Evolutionary conservation across 768 basidiomycete genomes (phyloP), one percentile per base, ranked within the genome.

Genomic region (Trametes elegans): DNA sequence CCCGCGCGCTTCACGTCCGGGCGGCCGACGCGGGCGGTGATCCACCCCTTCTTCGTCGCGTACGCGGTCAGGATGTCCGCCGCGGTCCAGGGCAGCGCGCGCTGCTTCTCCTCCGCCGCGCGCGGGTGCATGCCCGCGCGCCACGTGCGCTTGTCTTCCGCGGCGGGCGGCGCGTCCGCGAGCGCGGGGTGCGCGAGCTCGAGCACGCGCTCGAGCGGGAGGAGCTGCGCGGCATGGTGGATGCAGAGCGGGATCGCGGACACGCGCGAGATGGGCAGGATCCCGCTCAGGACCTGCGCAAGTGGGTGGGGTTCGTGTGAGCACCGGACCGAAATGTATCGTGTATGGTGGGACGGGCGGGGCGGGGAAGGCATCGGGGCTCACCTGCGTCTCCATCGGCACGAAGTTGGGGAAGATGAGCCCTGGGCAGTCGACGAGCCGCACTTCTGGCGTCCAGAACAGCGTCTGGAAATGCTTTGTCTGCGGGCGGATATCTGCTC

Each of bases 391-490:
- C 68, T 93, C 90, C 83, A 92, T 84, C 8, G 85, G 89, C 5
- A 87, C 80, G 62, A 79, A 78, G 57, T 84, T 88, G 8, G 96
- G 96, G 77, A 96, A 85, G 3, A 98, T 92, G 14, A 98, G 80
- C 9, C 96, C 96, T 0, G 96, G 96, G 64, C 96, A 98, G 70
- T 98, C 96, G 32, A 93, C 92, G 8, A 98, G 79, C 41, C 93
- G 88, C 57, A 98, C 80, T 57, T 92, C 84, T 1, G 79, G 71
- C 23, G 90, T 93, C 87, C 87, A 91, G 69, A 88, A 96, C 38
- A 96, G 79, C 0, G 95, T 98, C 68, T 98, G 93, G 66, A 93
- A 93, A 67, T 97, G 93, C 71, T 96, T 97, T 3, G 93, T 97
- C 91, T 89, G 13, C 27, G 34, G 31, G 41, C n/a, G 26, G 21